Conservation (phyloP, 345 rosid genomes). For the Chamaenerion angustifolium region DNA sequence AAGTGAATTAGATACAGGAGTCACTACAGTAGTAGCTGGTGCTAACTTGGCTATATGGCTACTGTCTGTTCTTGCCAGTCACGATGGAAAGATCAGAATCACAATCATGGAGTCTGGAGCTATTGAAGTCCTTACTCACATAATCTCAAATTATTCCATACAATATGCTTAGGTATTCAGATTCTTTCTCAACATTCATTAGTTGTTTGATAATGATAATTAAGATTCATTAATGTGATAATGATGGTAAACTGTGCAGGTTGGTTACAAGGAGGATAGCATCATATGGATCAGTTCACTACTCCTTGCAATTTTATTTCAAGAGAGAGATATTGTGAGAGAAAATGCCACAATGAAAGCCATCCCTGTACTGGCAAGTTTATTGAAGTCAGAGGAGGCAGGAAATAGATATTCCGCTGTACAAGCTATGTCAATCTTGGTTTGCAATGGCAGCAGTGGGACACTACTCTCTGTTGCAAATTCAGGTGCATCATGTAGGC, state of each 20-base stretch:
- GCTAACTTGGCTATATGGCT: slow-evolving; percentile 77
- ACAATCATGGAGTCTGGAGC: slow-evolving; percentile 90
- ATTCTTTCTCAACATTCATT: slow-evolving; percentile 16
- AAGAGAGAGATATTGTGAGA: slow-evolving; percentile 92
- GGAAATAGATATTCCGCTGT: slow-evolving; percentile 94
- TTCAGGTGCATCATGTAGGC: slow-evolving; percentile 92
- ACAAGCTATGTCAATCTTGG: slow-evolving; percentile 82
- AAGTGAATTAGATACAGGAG: slow-evolving; percentile 31
- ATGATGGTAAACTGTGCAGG: slow-evolving; percentile 33
- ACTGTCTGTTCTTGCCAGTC: slow-evolving; percentile 86
- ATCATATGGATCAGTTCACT: slow-evolving; percentile 90
- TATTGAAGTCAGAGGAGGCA: slow-evolving; percentile 82
- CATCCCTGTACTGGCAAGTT: slow-evolving; percentile 74
- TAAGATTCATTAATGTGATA: slow-evolving; percentile 6
- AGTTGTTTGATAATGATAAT: slow-evolving; percentile 7
- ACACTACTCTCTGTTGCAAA: slow-evolving; percentile 94
- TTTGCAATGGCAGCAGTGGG: slow-evolving; percentile 97
- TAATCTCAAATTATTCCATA: slow-evolving; percentile 43
- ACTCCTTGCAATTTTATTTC: slow-evolving; percentile 80
- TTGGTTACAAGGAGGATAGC: slow-evolving; percentile 72
- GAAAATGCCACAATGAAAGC: slow-evolving; percentile 84
- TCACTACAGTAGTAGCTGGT: slow-evolving; percentile 52
- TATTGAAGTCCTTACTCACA: slow-evolving; percentile 70
- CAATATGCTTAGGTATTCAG: slow-evolving; percentile 56
- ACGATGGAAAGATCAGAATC: slow-evolving; percentile 60